Evolutionary conservation across 768 basidiomycete species (phyloP), one percentile per base, ranked within the genome.

Genomic region (Podaxis rugospora): DNA sequence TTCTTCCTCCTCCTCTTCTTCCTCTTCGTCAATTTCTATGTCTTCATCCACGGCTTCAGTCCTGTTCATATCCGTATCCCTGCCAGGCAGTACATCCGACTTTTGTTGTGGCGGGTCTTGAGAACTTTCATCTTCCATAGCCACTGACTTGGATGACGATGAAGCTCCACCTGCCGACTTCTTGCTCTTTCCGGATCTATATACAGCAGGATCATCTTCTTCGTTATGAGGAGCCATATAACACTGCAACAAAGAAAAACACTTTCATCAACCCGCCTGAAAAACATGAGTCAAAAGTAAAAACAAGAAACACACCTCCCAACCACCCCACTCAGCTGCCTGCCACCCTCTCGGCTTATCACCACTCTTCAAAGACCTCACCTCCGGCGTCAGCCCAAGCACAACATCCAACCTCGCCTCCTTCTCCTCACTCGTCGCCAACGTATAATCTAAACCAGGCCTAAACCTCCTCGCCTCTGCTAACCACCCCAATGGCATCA

Each of bases 161-260:
- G 62, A 58, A 4, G 57, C 11, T 36, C 54, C 49, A 16, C 36
- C 36, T 59, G 27, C 69, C 2, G 65, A 40, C 62, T 79, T 80
- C 69, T 80, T 80, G 42, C 76, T 73, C 16, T 80, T 78, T 21
- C 86, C 82, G 16, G 84, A 83, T 28, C 93, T 89, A 71, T 96
- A 98, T 14, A 97, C 89, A 1, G 95, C 93, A 13, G 95, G 95
- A 71, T 98, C 95, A 64, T 96, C 95, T 68, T 93, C 93, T 66
- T 92, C 94, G 63, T 95, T 89, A 64, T 96, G 93, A 44, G 93
- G 92, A 1, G 94, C 91, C 84, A 97, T 90, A 72, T 98, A 98
- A 69, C 94, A 95, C 89, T 93, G 63, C 6, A 52, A 21, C 44
- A 16, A 16, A 54, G n/a, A 44, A n/a, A 44, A 18, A 13, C 42